Evolutionary conservation across 148 eudicot genomes (phyloP).

Genomic region (Fagopyrum esculentum): DNA sequence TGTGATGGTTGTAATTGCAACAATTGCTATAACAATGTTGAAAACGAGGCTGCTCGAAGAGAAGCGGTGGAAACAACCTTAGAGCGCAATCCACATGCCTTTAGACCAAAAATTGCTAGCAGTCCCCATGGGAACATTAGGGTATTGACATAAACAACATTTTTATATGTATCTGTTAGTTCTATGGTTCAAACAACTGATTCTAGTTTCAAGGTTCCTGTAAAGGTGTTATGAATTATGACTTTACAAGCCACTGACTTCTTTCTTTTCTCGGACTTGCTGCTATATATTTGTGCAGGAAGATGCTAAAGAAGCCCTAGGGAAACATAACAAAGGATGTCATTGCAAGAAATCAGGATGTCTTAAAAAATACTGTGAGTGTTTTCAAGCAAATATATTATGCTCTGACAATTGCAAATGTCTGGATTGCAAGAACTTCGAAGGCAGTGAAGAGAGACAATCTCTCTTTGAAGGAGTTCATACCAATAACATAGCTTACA

Average conservation of each 20-base stretch:
- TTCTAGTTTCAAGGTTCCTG: background rate
- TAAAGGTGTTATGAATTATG: background rate
- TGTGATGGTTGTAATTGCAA: conserved; percentile 99
- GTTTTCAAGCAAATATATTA: conserved; percentile 93
- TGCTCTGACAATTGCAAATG: conserved; percentile 98
- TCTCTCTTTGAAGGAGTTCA: conserved; percentile 91
- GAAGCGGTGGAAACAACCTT: conserved; percentile 95
- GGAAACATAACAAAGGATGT: conserved; percentile 94
- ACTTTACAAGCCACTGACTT: background rate
- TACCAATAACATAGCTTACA: conserved; percentile 60
- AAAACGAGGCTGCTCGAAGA: conserved; percentile 84
- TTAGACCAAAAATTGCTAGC: conserved; percentile 95
- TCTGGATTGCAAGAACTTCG: conserved; percentile 93
- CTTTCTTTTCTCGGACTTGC: background rate
- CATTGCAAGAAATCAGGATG: conserved; percentile 99
- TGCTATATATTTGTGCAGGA: conserved; percentile 36
- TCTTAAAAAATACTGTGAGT: conserved; percentile 93
- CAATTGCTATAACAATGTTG: conserved; percentile 90
- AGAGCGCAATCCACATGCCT: conserved; percentile 98
- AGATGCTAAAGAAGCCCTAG: conserved; percentile 68
- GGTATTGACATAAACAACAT: conserved; percentile 32
- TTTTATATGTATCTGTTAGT: background rate
- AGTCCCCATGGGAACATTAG: conserved; percentile 71
- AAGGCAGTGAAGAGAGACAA: conserved; percentile 97
- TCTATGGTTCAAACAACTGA: background rate